Evolutionary conservation across 192 early-diverging fungal genomes (phyloP), one percentile per base, ranked within the genome.

Genomic region (Coemansia sp.): DNA sequence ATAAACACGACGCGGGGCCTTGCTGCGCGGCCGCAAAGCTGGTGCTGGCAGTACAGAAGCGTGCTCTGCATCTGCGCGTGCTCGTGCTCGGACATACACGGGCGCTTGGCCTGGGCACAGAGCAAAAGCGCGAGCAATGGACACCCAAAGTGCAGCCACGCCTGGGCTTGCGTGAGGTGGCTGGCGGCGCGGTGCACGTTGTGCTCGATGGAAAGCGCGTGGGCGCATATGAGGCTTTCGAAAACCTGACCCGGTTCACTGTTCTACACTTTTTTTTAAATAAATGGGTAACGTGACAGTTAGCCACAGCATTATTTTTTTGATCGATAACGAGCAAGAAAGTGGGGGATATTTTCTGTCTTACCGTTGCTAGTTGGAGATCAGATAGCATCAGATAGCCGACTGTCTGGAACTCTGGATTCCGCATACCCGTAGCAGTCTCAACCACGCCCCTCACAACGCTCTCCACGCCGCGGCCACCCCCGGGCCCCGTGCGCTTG

Each of bases 341-440:
- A n/a, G n/a, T n/a, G n/a, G n/a, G n/a, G n/a, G n/a, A n/a, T n/a
- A n/a, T n/a, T n/a, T n/a, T n/a, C n/a, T n/a, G n/a, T n/a, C n/a
- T 18, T 9, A 32, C 51, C 22, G 38, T 19, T 9, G 59, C n/a
- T n/a, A n/a, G 10, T 27, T 66, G 57, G 11, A 62, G 40, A 6
- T 71, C 74, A 6, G 60, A 55, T 27, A 58, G 64, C 47, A 51
- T 33, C 38, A 77, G 24, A 24, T 52, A 24, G 23, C 67, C 73
- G 5, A 45, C 44, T 19, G 51, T 48, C 35, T 58, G 50, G 35
- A 69, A 6, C 25, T 62, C 63, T 21, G 61, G 9, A 45, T 56
- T 47, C 5, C 28, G 48, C 67, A 69, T 65, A 1, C 32, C 21
- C 3, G 44, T 42, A 4, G 73, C 67, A 55, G 65, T 66, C 23